A percentile compares a stretch with the other conserved stretches of the same genome.
phyloP scores from a whole-genome alignment of 2,329 filamentous ascomycete genomes.

The Colletotrichum kahawae region DNA sequence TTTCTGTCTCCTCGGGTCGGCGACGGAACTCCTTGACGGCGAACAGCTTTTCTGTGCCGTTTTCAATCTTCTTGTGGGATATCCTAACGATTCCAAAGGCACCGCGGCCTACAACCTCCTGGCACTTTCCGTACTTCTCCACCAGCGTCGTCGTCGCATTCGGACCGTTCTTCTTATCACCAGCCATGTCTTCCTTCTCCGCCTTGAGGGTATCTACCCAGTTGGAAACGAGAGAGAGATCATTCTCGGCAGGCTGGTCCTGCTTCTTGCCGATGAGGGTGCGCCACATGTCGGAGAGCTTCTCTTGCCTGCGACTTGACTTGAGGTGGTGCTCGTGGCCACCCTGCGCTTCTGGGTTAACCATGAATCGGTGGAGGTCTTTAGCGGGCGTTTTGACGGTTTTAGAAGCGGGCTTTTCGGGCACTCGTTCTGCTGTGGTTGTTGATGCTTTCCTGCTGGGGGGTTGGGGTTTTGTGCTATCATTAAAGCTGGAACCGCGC shows the following conservation, averaged over 20 bases:
- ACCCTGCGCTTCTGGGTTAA: constrained; percentile 60
- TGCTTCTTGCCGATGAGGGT: constrained; percentile 85
- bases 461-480: constrained; percentile 44
- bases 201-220: constrained; percentile 97
- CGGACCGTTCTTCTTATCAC: constrained; percentile 78
- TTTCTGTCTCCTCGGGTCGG: constrained; percentile 90
- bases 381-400: constrained; percentile 38
- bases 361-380: constrained; percentile 54
- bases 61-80: constrained; percentile 91
- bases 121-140: constrained; percentile 98
- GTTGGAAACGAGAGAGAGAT: constrained; percentile 89
- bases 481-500: constrained; percentile 36
- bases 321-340: constrained; percentile 88
- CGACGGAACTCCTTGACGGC: constrained; percentile 98
- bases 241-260: constrained; percentile 71
- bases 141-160: constrained; percentile 81
- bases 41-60: constrained; percentile 88
- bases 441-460: constrained; percentile 34
- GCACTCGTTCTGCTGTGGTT: constrained; percentile 28
- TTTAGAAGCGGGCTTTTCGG: constrained; percentile 36
- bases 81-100: constrained; percentile 98
- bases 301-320: constrained; percentile 91
- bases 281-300: constrained; percentile 89
- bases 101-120: constrained; percentile 93
- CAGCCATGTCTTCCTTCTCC: constrained; percentile 70